Conservation (phyloP, 2,329 filamentous ascomycete genomes). For the Helotiales sp. region DNA sequence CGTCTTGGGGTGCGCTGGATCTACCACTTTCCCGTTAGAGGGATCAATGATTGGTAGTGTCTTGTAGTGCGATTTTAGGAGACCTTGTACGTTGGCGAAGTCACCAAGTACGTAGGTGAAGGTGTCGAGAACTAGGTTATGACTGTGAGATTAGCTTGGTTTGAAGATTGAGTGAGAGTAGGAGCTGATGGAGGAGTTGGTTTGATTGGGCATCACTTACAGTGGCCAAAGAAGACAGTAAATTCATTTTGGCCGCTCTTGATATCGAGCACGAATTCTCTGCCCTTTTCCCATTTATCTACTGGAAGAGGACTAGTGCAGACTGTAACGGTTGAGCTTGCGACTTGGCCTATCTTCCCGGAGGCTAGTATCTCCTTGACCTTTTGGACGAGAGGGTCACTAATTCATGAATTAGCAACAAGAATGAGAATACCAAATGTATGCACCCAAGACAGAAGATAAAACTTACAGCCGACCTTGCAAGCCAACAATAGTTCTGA, state of each 20-base stretch:
- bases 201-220: too few relatives aligned
- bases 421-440: too few relatives aligned
- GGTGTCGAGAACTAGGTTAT: constrained; percentile 23
- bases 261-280: constrained; percentile 28
- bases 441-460: too few relatives aligned
- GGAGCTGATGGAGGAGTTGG: too few relatives aligned
- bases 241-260: constrained; percentile 26
- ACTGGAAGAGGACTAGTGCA: not conserved
- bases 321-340: constrained; percentile 40
- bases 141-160: not conserved
- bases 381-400: constrained; percentile 44
- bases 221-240: constrained; percentile 34
- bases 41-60: not conserved
- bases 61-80: not conserved
- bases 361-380: constrained; percentile 44
- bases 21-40: not conserved
- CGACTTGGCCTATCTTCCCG: constrained; percentile 49
- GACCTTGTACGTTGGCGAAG: not conserved
- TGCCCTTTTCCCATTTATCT: not conserved
- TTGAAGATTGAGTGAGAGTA: too few relatives aligned
- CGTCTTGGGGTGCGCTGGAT: not conserved
- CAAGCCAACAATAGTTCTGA: constrained; percentile 46
- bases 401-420: too few relatives aligned
- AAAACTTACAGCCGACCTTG: constrained; percentile 42
- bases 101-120: not conserved